These are phyloP conservation scores for Trichoderma atrobrunneum DNA, from an alignment of 2,329 filamentous ascomycete genomes.

Conservation along the genomic window DNA sequence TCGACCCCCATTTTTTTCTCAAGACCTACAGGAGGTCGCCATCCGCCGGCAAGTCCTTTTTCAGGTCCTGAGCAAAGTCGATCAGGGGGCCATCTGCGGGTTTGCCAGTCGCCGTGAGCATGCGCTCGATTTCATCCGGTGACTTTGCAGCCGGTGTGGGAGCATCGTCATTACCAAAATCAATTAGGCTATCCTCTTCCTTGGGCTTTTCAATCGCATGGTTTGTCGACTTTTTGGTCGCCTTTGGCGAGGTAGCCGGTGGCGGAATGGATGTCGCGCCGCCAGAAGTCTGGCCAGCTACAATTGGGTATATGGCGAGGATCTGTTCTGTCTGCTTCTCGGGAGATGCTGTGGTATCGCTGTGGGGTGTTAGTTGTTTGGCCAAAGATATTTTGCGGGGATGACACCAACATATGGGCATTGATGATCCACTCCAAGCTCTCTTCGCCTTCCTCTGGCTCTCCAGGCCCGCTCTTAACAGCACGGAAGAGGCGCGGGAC, in stretches of 20 bases:
- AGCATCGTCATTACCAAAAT: constrained; percentile 47
- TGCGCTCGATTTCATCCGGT: constrained; percentile 40
- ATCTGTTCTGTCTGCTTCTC: constrained; percentile 77
- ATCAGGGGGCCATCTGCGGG: constrained; percentile 50
- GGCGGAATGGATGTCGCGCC: constrained; percentile 57
- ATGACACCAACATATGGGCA: constrained; percentile 67
- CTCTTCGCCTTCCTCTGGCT: constrained; percentile 76
- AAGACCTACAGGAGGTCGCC: background rate
- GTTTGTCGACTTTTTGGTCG: constrained; percentile 13
- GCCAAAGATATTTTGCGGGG: background rate
- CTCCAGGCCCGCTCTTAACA: constrained; percentile 68
- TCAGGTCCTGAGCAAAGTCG: constrained; percentile 56
- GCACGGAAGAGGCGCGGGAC: constrained; percentile 78
- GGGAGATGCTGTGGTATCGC: constrained; percentile 50
- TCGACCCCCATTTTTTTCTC: background rate
- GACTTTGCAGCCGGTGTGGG: constrained; percentile 14
- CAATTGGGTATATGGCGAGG: constrained; percentile 77
- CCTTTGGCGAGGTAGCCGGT: constrained; percentile 20
- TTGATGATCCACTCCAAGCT: constrained; percentile 95
- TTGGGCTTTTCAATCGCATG: constrained; percentile 20
- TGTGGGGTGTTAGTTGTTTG: constrained; percentile 22
- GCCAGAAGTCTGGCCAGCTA: constrained; percentile 67
- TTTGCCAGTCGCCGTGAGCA: constrained; percentile 49
- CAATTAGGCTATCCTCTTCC: constrained; percentile 47
- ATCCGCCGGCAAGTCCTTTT: constrained; percentile 44